Base-by-base conservation (phyloP, 306 rosid species). In the Oxytropis ochrocephala region DNA sequence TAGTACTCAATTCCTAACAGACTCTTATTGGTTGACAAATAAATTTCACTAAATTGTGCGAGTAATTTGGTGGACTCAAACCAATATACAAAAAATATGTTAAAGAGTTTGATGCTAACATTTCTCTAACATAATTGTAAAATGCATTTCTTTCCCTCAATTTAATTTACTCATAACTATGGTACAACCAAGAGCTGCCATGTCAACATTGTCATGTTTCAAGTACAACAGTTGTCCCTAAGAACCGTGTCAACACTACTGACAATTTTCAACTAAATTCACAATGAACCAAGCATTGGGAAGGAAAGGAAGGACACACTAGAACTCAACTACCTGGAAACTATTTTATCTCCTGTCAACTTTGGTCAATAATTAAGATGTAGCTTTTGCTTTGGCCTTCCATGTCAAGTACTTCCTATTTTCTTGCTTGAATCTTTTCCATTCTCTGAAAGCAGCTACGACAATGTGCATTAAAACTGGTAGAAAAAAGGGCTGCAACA, bases 401-500 rank as follows among this genome's bases (percentile, higher is more conserved):
- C 89, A 82, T 24, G 80, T 80, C 51, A 87, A 36, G 84, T 84
- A 88, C 84, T 88, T 94, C 13, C 18, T 81, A 42, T 73, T 86
- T 84, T 94, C 97, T 72, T 89, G 88, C 60, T 79, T 88, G 91
- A 85, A 89, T 78, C 99, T 87, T 77, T 80, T 94, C 96, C 94
- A 91, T 76, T 94, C 99, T 76, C 95, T 76, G 69, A 90, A 32
- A 62, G 92, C 97, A 14, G 92, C 97, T 17, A 91, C 75, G 11
- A 94, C 52, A 52, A 94, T 89, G 67, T 91, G 97, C 89, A 94
- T 87, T 7, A 82, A 60, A 75, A 94, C 97, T 48, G 97, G 97
- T 70, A 91, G 87, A 78, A 94, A 94, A 89, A 94, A 94, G 11
- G 99, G 99, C 99, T 94, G 97, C 73, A 69, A 75, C 75, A 75